Evolutionary conservation across 345 rosid species (phyloP), one percentile per base, ranked within the genome.

Genomic region (Salix koriyanagi): DNA sequence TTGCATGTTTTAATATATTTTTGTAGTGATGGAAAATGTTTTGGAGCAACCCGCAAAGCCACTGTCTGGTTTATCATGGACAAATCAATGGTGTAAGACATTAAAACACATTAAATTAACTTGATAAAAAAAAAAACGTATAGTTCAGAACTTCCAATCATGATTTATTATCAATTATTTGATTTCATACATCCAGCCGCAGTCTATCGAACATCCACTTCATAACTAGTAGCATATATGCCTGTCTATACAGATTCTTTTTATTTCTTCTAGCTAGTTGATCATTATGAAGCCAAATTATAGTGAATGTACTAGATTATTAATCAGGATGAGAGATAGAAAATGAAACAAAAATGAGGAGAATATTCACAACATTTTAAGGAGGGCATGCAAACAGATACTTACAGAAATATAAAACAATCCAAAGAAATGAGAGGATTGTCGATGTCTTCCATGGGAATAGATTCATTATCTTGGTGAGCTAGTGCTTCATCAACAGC

Each of bases 401-500:
- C 82, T 78, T 86, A 91, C n/a, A 94, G 87, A 81, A 94, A 94
- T 68, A 94, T 92, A 79, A 92, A 94, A 78, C 98, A 94, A 85
- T 94, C 98, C 86, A 94, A 86, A 77, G 97, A 92, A 73, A 94
- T 91, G 28, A 86, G 86, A 76, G 97, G 98, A 70, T 89, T 92
- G 26, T 87, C 88, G 3, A 92, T 73, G 72, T 92, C 94, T 79
- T 92, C 97, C 74, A 84, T 70, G 0, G 76, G 48, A 68, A 76
- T 16, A 26, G 84, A 70, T 60, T 75, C 89, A 5, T 56, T 46
- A 44, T 82, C 84, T 15, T 81, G 65, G 23, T 74, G 77, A 75
- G 80, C 74, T 8, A 83, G 5, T 4, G 87, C 92, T 78, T 87
- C 82, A 36, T 72, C 79, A 32, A 76, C 82, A 2, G 84, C 85